Evolutionary conservation across 2,329 filamentous ascomycete genomes (phyloP).

Genomic region (Alternaria rosae): DNA sequence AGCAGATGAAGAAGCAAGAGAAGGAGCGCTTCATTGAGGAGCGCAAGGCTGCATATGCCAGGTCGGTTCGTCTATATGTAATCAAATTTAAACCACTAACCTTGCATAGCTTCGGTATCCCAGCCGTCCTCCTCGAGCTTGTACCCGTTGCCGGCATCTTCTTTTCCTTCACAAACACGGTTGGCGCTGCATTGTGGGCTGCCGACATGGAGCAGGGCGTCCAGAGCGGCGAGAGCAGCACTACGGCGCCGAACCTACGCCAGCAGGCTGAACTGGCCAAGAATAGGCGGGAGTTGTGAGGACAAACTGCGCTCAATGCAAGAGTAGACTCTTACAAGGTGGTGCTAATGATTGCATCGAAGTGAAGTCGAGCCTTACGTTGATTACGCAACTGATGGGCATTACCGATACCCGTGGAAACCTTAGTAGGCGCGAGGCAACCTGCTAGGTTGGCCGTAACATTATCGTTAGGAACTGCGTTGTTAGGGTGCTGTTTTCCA

Average conservation of each 20-base stretch:
- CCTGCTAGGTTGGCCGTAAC: slow-evolving; percentile 39
- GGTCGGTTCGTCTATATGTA: slow-evolving; percentile 56
- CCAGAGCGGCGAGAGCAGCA: slow-evolving; percentile 25
- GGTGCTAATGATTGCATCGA: slow-evolving; percentile 15
- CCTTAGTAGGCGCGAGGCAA: slow-evolving; percentile 44
- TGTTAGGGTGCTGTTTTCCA: background rate
- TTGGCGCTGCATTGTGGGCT: slow-evolving; percentile 94
- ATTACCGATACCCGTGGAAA: slow-evolving; percentile 46
- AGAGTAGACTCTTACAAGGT: slow-evolving; percentile 1
- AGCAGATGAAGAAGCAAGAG: slow-evolving; percentile 75
- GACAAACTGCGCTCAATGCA: background rate
- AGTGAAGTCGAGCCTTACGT: slow-evolving; percentile 17
- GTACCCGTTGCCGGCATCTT: slow-evolving; percentile 82
- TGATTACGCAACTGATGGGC: slow-evolving; percentile 18
- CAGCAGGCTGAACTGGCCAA: slow-evolving; percentile 46
- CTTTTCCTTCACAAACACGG: slow-evolving; percentile 90
- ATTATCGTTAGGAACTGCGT: background rate
- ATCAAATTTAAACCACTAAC: slow-evolving; percentile 2
- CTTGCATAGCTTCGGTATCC: slow-evolving; percentile 66
- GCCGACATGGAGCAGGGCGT: slow-evolving; percentile 73
- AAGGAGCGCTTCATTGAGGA: slow-evolving; percentile 72
- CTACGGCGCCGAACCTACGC: slow-evolving; percentile 47
- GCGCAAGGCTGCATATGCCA: slow-evolving; percentile 78
- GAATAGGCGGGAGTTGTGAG: slow-evolving; percentile 45
- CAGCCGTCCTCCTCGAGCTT: slow-evolving; percentile 83